Evolutionary conservation across 495 filamentous ascomycete genomes (phyloP).

Genomic region (Bacidia rubella): DNA sequence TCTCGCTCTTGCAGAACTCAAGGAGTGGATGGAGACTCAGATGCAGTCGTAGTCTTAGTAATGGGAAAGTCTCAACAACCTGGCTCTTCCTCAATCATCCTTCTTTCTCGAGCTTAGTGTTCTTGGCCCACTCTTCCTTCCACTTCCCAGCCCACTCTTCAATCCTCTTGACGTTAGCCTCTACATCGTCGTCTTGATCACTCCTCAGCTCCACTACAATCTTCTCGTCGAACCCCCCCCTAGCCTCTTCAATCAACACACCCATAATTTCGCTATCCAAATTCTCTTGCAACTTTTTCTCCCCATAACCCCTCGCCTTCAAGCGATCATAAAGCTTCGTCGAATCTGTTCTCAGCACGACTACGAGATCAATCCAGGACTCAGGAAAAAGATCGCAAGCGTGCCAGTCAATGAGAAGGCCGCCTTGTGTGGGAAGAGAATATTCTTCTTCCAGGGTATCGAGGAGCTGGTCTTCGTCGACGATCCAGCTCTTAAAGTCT

Average conservation of each 20-base stretch:
- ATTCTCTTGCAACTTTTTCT: slow-evolving; percentile 88
- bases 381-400: slow-evolving; percentile 91
- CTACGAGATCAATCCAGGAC: slow-evolving; percentile 88
- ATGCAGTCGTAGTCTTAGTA: slow-evolving; percentile 1
- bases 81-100: neutral
- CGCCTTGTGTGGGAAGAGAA: slow-evolving; percentile 48
- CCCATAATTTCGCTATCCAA: slow-evolving; percentile 97
- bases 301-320: slow-evolving; percentile 56
- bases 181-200: slow-evolving; percentile 67
- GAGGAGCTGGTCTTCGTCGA: slow-evolving; percentile 89
- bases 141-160: slow-evolving; percentile 69
- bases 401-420: slow-evolving; percentile 95
- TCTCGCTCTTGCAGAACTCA: slow-evolving; percentile 73
- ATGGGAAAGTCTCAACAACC: neutral
- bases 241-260: slow-evolving; percentile 79
- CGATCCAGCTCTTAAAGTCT: slow-evolving; percentile 75
- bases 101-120: neutral
- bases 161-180: slow-evolving; percentile 74
- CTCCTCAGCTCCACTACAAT: slow-evolving; percentile 85
- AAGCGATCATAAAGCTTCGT: slow-evolving; percentile 76
- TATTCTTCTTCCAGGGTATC: slow-evolving; percentile 73
- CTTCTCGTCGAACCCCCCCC: slow-evolving; percentile 64
- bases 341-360: slow-evolving; percentile 73
- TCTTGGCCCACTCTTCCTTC: slow-evolving; percentile 44
- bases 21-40: slow-evolving; percentile 50